Percentiles rank a stretch among this genome's conserved stretches.
Evolutionary conservation across 139 green algal genomes (phyloP).

Genomic region (Chara braunii): DNA sequence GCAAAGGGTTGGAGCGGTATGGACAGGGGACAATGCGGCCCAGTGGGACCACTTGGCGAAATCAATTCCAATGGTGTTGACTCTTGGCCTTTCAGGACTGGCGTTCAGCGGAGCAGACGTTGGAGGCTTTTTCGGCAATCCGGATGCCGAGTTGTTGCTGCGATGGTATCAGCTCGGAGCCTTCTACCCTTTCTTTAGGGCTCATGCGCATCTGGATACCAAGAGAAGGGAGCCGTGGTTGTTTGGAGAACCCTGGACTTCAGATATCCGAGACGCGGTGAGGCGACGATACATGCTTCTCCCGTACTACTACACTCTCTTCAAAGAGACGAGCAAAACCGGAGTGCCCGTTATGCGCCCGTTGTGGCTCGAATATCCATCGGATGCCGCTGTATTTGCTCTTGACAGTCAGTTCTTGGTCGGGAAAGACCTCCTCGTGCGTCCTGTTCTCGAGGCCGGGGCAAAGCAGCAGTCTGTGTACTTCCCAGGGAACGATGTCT

Average conservation of each 20-base stretch:
- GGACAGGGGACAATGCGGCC: slow-evolving; percentile 97
- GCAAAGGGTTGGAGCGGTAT: slow-evolving; percentile 84
- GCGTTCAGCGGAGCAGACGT: slow-evolving; percentile 82
- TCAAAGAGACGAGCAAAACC: slow-evolving; percentile 68
- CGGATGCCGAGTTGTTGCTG: slow-evolving; percentile 82
- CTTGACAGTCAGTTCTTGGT: slow-evolving; percentile 82
- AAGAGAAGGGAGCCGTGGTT: slow-evolving; percentile 95
- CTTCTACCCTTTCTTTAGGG: slow-evolving; percentile 97
- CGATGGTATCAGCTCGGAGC: slow-evolving; percentile 87
- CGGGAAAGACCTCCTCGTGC: slow-evolving; percentile 57
- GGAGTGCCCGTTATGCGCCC: slow-evolving; percentile 80
- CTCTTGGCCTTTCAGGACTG: slow-evolving; percentile 75
- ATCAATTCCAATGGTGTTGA: slow-evolving; percentile 89
- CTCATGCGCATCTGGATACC: slow-evolving; percentile 92
- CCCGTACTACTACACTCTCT: slow-evolving; percentile 96
- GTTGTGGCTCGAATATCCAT: slow-evolving; percentile 90
- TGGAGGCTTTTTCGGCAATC: slow-evolving; percentile 97
- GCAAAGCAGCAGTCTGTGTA: slow-evolving; percentile 22
- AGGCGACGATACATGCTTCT: slow-evolving; percentile 78
- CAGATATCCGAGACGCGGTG: slow-evolving; percentile 74
- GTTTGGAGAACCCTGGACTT: slow-evolving; percentile 76
- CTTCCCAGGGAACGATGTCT: slow-evolving; percentile 38
- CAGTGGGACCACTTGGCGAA: slow-evolving; percentile 72
- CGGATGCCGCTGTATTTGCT: slow-evolving; percentile 43
- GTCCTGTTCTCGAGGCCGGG: slow-evolving; percentile 61